Conservation (phyloP, 441 rosid genomes). For the Cnidoscolus chayamansa region DNA sequence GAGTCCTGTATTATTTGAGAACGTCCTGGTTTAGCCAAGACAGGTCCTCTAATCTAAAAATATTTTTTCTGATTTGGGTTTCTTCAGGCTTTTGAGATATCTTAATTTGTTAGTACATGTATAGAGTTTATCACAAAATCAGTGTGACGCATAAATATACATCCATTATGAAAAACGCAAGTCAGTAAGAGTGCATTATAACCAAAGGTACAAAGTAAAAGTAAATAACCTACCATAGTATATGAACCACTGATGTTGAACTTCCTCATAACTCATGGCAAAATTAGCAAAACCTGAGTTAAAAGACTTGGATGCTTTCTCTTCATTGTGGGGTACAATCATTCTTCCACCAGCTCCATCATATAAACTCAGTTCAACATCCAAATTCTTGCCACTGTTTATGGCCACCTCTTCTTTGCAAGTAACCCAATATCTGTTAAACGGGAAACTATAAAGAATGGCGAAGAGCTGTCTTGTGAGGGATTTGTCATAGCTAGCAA, state of each 20-base stretch:
- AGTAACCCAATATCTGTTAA: constrained; percentile 12
- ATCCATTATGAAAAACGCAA: not conserved
- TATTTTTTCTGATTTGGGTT: not conserved
- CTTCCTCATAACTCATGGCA: constrained; percentile 52
- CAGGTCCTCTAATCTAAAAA: not conserved
- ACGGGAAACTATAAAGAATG: too few species aligned
- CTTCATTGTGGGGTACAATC: constrained; percentile 41
- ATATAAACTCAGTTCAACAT: constrained; percentile 14
- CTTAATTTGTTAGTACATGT: not conserved
- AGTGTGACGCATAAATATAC: not conserved
- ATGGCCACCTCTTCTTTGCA: constrained; percentile 18
- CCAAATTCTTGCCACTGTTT: constrained; percentile 17
- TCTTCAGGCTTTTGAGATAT: not conserved
- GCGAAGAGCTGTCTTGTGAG: too few species aligned
- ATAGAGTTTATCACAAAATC: not conserved
- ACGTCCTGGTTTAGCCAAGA: not conserved
- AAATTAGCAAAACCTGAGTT: constrained; percentile 47
- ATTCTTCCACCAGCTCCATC: constrained; percentile 35
- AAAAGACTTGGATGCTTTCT: constrained; percentile 47
- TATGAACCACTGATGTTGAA: constrained; percentile 61
- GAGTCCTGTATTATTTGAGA: not conserved
- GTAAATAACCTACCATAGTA: constrained; percentile 44
- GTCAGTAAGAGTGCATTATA: not conserved
- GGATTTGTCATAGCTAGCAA: too few species aligned
- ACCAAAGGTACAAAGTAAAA: not conserved